These are phyloP conservation scores for Colletotrichum tofieldiae DNA, from an alignment of 2,329 filamentous ascomycete species.

Conservation along the genomic window DNA sequence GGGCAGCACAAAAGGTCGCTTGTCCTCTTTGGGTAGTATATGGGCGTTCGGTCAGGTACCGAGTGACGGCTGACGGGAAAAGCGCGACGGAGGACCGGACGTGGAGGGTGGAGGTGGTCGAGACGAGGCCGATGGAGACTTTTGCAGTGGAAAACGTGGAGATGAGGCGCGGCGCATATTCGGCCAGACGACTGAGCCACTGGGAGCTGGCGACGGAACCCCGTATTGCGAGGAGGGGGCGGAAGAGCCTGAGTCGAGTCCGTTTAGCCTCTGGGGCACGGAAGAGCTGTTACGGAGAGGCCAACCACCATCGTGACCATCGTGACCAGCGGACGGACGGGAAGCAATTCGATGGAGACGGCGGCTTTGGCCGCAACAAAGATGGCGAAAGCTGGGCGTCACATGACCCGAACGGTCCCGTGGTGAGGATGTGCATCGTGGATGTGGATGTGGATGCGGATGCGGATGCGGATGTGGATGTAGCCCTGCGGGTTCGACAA, in stretches of 20 bases:
- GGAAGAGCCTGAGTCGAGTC: not conserved
- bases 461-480: too few species aligned
- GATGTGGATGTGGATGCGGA: too few species aligned
- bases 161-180: slow-evolving; percentile 40
- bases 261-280: not conserved
- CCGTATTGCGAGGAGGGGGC: not conserved
- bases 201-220: not conserved
- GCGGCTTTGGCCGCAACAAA: not conserved
- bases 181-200: slow-evolving; percentile 39
- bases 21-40: slow-evolving; percentile 19
- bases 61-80: slow-evolving; percentile 42
- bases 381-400: slow-evolving; percentile 11
- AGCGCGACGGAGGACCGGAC: slow-evolving; percentile 35
- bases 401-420: slow-evolving; percentile 29
- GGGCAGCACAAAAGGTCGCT: not conserved
- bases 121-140: slow-evolving; percentile 28
- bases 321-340: slow-evolving; percentile 23
- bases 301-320: not conserved
- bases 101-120: slow-evolving; percentile 9
- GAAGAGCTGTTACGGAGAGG: slow-evolving; percentile 1
- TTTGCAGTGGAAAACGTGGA: slow-evolving; percentile 35
- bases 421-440: not conserved
- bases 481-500: not conserved
- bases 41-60: slow-evolving; percentile 38
- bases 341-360: not conserved